Base-by-base conservation (phyloP, 2,329 filamentous ascomycete species). In the Diaporthe aspalathi region DNA sequence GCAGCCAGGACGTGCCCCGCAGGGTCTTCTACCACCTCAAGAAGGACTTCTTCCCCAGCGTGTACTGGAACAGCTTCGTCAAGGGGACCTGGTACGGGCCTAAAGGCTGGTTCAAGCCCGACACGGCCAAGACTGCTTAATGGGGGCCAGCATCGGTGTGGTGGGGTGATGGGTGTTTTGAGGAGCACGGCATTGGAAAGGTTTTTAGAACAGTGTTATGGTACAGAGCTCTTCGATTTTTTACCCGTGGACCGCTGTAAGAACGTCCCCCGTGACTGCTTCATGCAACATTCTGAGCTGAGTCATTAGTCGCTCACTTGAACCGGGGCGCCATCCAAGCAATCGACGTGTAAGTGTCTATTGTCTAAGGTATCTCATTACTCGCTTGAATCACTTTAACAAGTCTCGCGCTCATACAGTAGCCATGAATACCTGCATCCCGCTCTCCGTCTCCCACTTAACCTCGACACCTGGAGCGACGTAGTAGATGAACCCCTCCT, bases 401-500 rank as follows among this genome's bases (percentile, higher is more conserved):
- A 38, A 11, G 6, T 12, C n/a, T 24, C 1, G 29, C 16, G 29
- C 20, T 68, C 14, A 72, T 17, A 72, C 43, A 17, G 54, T 45
- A 22, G 81, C 81, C 77, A 81, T 83, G 57, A 81, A 79, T 2
- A 82, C 74, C 68, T 84, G 80, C 75, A 84, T 73, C 5, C 76
- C 78, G 1, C 71, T 56, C 32, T 77, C 75, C 3, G 78, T 80
- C 71, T 79, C 76, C 76, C 78, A 81, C 49, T 76, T 76, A 1
- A 81, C 66, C 22, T 75, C 71, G 3, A 82, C 76, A 0, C 87
- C 88, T 3, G 88, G 87, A 1, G 87, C 90, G n/a, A 93, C 81
- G 78, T 91, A 93, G 77, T 86, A 93, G 14, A 92, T 88, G 74
- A 84, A 88, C 0, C 92, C 92, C 77, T 90, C 88, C 32, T 84